Base-by-base conservation (phyloP, 257 asterid species). In the Ophiorrhiza pumila region DNA sequence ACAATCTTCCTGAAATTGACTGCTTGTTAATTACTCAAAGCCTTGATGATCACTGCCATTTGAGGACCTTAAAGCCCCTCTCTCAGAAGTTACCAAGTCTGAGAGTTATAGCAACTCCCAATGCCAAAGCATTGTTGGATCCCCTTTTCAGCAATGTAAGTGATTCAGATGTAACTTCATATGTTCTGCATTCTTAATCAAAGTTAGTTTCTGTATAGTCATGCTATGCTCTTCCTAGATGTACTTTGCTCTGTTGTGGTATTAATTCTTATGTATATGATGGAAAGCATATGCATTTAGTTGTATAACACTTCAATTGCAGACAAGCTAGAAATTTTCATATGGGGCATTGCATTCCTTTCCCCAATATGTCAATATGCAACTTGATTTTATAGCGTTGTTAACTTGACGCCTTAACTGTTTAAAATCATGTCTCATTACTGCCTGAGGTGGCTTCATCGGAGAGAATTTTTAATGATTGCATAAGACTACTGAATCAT, bases 11-110 rank as follows among this genome's bases (percentile, higher is more conserved):
- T 71, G 86, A 85, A 77, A 81, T 94, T 18, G 77, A 94, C 75
- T 89, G 90, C 84, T 75, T 94, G 71, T 79, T 94, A n/a, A 94
- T 94, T 27, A 94, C 97, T 32, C 99, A 91, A 88, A 90, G 97
- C 83, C 97, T 94, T 62, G 99, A 94, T 46, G 99, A 94, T 74
- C 97, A 94, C 77, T 94, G 97, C 77, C 99, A 94, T 84, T 77
- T 94, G 79, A 91, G 83, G 74, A 94, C 99, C 35, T 75, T 94
- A 39, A 85, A 77, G 85, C 97, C 97, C 59, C 95, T 91, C 52
- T 91, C 97, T 22, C 81, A 82, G 63, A 94, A 83, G 86, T 80
- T 69, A 31, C 93, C 96, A 1, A 84, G 78, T 79, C 82, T 94
- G 71, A 85, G 84, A 79, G 97, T 90, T 74, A 79, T 91, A 25